phyloP scores from a whole-genome alignment of 2,329 filamentous ascomycete genomes.

The Alternaria brassicicola region DNA sequence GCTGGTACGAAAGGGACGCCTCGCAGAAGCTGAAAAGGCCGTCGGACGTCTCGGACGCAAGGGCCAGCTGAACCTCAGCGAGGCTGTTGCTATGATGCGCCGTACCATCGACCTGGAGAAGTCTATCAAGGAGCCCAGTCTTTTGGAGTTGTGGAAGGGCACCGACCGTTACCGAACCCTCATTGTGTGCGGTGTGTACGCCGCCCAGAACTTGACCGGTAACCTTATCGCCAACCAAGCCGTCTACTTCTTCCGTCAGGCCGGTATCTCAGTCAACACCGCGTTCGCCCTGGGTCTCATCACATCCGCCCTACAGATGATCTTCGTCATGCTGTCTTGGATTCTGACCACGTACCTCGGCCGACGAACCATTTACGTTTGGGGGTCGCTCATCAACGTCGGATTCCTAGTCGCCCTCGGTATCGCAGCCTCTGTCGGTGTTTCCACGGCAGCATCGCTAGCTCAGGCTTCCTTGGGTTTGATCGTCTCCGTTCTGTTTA shows the following conservation, averaged over 20 bases:
- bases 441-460: conserved; percentile 50
- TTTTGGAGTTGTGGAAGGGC: conserved; percentile 61
- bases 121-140: conserved; percentile 54
- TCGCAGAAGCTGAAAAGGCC: conserved; percentile 53
- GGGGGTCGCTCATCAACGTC: conserved; percentile 62
- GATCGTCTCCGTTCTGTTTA: conserved; percentile 70
- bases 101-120: conserved; percentile 63
- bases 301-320: conserved; percentile 65
- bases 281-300: conserved; percentile 69
- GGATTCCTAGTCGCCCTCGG: conserved; percentile 64
- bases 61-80: conserved; percentile 48
- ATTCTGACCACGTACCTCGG: conserved; percentile 68
- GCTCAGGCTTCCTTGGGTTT: conserved; percentile 68
- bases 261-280: conserved; percentile 60
- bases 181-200: conserved; percentile 64
- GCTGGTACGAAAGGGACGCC: conserved; percentile 53
- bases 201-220: conserved; percentile 66
- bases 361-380: conserved; percentile 69
- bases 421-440: conserved; percentile 61
- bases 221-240: conserved; percentile 69
- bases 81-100: conserved; percentile 65
- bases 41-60: conserved; percentile 59
- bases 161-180: conserved; percentile 61
- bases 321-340: conserved; percentile 72
- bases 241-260: conserved; percentile 67